phyloP scores from a whole-genome alignment of 148 eudicot genomes.

The Talinum fruticosum region DNA sequence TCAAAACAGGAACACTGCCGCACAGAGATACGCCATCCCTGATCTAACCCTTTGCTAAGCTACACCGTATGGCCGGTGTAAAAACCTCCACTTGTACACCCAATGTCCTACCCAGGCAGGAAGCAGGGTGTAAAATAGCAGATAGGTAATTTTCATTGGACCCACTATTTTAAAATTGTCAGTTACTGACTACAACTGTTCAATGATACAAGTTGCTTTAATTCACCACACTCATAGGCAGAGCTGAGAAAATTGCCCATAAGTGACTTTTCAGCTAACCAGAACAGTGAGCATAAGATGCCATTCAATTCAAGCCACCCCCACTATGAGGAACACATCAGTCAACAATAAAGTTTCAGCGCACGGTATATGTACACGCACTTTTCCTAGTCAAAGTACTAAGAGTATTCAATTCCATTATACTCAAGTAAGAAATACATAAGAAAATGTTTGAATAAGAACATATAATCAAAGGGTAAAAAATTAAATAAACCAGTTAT shows the following conservation, averaged over 20 bases:
- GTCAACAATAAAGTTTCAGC: background rate
- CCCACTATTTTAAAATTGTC: background rate
- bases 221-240: background rate
- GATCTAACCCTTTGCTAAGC: background rate
- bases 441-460: background rate
- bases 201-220: background rate
- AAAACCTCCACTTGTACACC: background rate
- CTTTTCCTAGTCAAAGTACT: background rate
- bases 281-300: background rate
- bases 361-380: background rate
- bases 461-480: too few relatives aligned
- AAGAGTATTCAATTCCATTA: background rate
- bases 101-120: too few relatives aligned
- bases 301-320: background rate
- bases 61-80: background rate
- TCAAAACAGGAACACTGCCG: background rate
- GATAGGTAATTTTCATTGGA: too few relatives aligned
- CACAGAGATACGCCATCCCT: background rate
- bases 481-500: background rate
- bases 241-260: too few relatives aligned
- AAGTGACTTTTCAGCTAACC: background rate
- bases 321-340: background rate
- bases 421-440: background rate
- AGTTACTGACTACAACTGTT: background rate
- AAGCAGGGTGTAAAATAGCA: too few relatives aligned